Conservation (phyloP, 1,284 basidiomycete genomes). For the Ceratobasidium sp. region DNA sequence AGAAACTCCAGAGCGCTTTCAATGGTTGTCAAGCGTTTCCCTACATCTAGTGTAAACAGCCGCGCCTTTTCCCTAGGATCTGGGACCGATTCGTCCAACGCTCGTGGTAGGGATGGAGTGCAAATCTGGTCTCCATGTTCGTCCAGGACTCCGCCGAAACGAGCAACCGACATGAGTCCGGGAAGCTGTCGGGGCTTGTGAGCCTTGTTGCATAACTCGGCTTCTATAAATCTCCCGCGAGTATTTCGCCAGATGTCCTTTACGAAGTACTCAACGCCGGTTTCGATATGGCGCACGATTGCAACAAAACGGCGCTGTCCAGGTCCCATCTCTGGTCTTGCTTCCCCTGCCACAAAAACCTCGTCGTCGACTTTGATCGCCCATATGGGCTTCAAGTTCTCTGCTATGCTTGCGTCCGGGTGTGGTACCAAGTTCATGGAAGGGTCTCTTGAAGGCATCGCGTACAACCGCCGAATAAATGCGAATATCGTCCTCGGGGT, state of each 20-base stretch:
- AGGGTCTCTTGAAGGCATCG: neutral
- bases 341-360: neutral
- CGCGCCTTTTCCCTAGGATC: neutral
- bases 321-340: neutral
- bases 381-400: neutral
- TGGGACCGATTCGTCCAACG: neutral
- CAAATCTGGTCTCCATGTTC: neutral
- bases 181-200: neutral
- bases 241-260: constrained; percentile 12
- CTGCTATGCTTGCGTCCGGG: no score
- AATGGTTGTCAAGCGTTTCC: neutral
- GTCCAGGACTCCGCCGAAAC: neutral
- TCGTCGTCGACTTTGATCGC: neutral
- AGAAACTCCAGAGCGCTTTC: neutral
- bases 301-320: neutral
- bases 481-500: neutral
- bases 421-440: neutral
- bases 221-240: neutral
- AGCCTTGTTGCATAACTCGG: neutral
- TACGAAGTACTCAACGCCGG: neutral
- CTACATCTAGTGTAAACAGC: neutral
- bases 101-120: neutral
- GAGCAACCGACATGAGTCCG: neutral
- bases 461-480: neutral
- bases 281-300: neutral